Conservation (phyloP, 768 basidiomycete species). For the Lactarius hengduanensis region DNA sequence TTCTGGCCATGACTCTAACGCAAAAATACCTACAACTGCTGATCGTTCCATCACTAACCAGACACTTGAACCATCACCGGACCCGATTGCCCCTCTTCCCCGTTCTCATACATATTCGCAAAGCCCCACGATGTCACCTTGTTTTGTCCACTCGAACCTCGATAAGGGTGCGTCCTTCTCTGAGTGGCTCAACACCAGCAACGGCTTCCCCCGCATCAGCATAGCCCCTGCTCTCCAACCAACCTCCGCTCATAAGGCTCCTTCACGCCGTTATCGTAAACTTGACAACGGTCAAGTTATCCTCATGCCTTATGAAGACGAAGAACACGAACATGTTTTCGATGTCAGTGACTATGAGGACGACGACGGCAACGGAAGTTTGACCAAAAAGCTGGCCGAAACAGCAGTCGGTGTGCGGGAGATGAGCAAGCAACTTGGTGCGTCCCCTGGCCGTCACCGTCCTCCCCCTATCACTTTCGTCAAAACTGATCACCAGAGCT, state of each 20-base stretch:
- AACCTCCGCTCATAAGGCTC: slow-evolving; percentile 21
- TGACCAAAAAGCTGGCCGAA: slow-evolving; percentile 92
- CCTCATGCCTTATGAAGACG: slow-evolving; percentile 30
- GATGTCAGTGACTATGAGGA: slow-evolving; percentile 53
- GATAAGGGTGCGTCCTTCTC: slow-evolving; percentile 77
- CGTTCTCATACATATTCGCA: slow-evolving; percentile 27
- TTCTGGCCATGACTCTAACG: not conserved
- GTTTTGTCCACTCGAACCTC: slow-evolving; percentile 91
- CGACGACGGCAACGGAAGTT: slow-evolving; percentile 67
- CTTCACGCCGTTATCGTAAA: slow-evolving; percentile 31
- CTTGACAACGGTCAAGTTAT: slow-evolving; percentile 27
- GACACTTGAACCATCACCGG: slow-evolving; percentile 12
- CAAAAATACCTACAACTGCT: not conserved
- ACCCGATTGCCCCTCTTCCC: slow-evolving; percentile 16
- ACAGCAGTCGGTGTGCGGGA: slow-evolving; percentile 96
- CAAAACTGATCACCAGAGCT: not conserved
- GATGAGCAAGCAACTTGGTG: slow-evolving; percentile 98
- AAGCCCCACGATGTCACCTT: slow-evolving; percentile 64
- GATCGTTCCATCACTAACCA: not conserved
- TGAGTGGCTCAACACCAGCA: slow-evolving; percentile 56
- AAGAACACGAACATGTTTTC: slow-evolving; percentile 29
- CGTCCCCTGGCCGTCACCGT: slow-evolving; percentile 29
- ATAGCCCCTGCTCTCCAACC: slow-evolving; percentile 50
- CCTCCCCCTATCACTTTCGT: not conserved
- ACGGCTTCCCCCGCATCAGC: slow-evolving; percentile 41